Evolutionary conservation across 371 early-diverging fungal genomes (phyloP).

Genomic region (Zychaea mexicana): DNA sequence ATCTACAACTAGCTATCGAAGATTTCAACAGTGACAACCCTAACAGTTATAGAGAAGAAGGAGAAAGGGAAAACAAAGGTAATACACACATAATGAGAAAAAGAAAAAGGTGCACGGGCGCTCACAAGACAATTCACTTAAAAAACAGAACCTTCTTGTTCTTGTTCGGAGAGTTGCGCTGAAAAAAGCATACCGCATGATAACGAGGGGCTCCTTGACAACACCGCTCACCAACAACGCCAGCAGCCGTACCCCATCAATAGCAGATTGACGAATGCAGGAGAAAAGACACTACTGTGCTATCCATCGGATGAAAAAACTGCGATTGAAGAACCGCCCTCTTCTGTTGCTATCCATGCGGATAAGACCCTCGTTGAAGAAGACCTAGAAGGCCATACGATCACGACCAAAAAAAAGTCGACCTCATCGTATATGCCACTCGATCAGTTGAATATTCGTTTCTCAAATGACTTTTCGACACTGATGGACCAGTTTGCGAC

Average conservation of each 20-base stretch:
- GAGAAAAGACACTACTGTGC: background rate
- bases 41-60: too few species aligned
- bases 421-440: background rate
- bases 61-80: too few species aligned
- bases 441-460: constrained; percentile 3
- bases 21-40: background rate
- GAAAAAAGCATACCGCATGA: background rate
- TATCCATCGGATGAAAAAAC: constrained; percentile 1
- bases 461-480: constrained; percentile 10
- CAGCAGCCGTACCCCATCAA: too few species aligned
- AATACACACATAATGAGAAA: too few species aligned
- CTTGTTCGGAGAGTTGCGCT: background rate
- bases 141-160: constrained; percentile 1
- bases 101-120: background rate
- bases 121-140: background rate
- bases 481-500: constrained; percentile 4
- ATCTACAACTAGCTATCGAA: constrained; percentile 9
- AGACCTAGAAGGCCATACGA: background rate
- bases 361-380: constrained; percentile 10
- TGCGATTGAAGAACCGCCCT: background rate
- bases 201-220: background rate
- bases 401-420: background rate
- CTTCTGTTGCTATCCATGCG: background rate
- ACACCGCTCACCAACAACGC: background rate
- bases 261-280: background rate